Evolutionary conservation across 2,329 filamentous ascomycete genomes (phyloP).

Genomic region (Aspergillus hiratsukae): DNA sequence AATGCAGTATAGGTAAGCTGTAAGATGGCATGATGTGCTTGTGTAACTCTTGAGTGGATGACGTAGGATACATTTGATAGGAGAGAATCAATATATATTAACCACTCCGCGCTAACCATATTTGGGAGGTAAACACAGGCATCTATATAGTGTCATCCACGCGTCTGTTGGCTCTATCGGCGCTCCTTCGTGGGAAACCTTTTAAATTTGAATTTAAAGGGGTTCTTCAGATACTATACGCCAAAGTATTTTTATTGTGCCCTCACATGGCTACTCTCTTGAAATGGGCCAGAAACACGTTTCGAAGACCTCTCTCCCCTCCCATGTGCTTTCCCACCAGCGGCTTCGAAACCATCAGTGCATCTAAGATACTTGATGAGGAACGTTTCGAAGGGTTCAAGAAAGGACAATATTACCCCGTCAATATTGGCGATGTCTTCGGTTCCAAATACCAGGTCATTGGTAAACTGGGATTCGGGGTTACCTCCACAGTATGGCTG

Average conservation of each 20-base stretch:
- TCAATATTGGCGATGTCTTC: slow-evolving; percentile 27
- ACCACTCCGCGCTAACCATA: no score
- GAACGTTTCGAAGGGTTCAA: slow-evolving; percentile 23
- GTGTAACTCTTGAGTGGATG: background rate
- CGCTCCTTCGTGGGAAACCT: no score
- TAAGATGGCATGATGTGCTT: background rate
- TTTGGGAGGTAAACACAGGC: no score
- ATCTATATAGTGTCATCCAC: no score
- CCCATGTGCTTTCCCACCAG: slow-evolving; percentile 17
- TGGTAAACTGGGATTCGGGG: slow-evolving; percentile 28
- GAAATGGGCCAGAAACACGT: slow-evolving; percentile 15
- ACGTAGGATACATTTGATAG: background rate
- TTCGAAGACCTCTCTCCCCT: slow-evolving; percentile 13
- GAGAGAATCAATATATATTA: no score
- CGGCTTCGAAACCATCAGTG: slow-evolving; percentile 15
- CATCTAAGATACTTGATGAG: slow-evolving; percentile 19
- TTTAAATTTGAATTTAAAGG: no score
- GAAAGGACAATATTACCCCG: slow-evolving; percentile 27
- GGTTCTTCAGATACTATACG: no score
- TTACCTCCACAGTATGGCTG: slow-evolving; percentile 28
- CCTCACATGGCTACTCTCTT: slow-evolving; percentile 14
- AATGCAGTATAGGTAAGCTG: background rate
- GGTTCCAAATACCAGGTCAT: slow-evolving; percentile 23
- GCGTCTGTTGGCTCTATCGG: no score
- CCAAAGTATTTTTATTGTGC: no score